phyloP scores from a whole-genome alignment of 2,329 filamentous ascomycete species.

The Fusarium clavum region DNA sequence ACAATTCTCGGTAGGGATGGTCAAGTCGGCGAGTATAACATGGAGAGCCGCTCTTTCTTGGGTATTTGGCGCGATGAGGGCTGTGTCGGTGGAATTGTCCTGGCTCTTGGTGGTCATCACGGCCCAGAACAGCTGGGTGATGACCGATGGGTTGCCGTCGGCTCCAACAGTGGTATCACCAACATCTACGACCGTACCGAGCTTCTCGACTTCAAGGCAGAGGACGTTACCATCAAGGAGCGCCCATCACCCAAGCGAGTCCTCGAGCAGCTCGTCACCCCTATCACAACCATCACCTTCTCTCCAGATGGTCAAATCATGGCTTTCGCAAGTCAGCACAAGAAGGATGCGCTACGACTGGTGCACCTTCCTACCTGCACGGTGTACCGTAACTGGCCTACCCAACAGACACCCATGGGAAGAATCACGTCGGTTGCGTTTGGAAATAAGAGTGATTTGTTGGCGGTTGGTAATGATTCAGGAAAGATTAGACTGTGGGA shows the following conservation, averaged over 20 bases:
- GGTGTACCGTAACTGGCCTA: constrained; percentile 98
- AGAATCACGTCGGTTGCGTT: constrained; percentile 82
- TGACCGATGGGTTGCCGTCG: constrained; percentile 90
- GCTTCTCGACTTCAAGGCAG: constrained; percentile 61
- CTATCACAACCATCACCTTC: constrained; percentile 83
- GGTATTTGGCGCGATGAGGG: constrained; percentile 92
- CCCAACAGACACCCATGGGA: constrained; percentile 86
- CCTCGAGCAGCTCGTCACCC: constrained; percentile 89
- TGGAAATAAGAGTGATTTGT: constrained; percentile 70
- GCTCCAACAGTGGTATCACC: constrained; percentile 86
- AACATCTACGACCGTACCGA: constrained; percentile 90
- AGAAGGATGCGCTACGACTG: constrained; percentile 87
- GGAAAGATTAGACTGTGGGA: constrained; percentile 94
- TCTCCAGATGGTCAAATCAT: constrained; percentile 90
- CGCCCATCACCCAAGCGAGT: constrained; percentile 77
- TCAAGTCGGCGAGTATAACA: constrained; percentile 89
- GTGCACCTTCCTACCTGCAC: constrained; percentile 93
- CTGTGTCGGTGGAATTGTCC: constrained; percentile 83
- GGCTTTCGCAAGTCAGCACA: constrained; percentile 86
- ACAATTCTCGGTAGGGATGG: constrained; percentile 87
- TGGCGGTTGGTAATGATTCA: constrained; percentile 89
- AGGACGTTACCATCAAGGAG: constrained; percentile 66
- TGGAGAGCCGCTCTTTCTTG: constrained; percentile 75
- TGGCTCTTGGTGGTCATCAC: constrained; percentile 79
- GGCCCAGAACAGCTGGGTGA: constrained; percentile 74